These are phyloP conservation scores for Boletus mariae DNA, from an alignment of 1,284 basidiomycete species.

Conservation along the genomic window DNA sequence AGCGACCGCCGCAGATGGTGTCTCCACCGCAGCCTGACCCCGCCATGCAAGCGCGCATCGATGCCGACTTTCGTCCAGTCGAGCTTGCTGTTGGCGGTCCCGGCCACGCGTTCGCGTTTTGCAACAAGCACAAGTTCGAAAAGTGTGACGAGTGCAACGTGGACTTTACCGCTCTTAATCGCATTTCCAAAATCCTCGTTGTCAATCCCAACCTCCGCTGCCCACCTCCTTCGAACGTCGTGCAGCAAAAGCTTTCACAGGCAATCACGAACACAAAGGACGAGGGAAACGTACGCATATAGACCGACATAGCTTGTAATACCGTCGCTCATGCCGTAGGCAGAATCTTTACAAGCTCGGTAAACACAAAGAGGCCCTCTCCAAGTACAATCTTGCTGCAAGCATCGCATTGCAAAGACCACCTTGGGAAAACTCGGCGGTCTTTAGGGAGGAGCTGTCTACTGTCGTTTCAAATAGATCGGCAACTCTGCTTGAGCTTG, in stretches of 20 bases:
- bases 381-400: constrained; percentile 82
- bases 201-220: constrained; percentile 71
- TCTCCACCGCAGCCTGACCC: constrained; percentile 57
- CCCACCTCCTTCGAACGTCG: constrained; percentile 78
- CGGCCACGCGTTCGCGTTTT: constrained; percentile 53
- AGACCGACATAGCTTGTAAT: not conserved
- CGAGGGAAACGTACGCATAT: constrained; percentile 74
- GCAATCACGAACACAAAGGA: constrained; percentile 80
- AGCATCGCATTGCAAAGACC: constrained; percentile 81
- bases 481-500: constrained; percentile 76
- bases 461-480: constrained; percentile 89
- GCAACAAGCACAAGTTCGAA: constrained; percentile 60
- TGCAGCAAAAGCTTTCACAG: constrained; percentile 71
- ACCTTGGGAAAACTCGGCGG: constrained; percentile 82
- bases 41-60: constrained; percentile 67
- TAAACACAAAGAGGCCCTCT: constrained; percentile 74
- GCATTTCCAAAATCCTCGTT: constrained; percentile 67
- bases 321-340: constrained; percentile 9
- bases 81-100: constrained; percentile 52
- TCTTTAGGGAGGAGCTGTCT: constrained; percentile 88
- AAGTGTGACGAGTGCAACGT: constrained; percentile 68
- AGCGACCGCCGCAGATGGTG: constrained; percentile 32
- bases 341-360: constrained; percentile 75
- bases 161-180: constrained; percentile 71
- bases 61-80: constrained; percentile 64